Evolutionary conservation across 306 rosid species (phyloP).

Genomic region (Notholithocarpus densiflorus): DNA sequence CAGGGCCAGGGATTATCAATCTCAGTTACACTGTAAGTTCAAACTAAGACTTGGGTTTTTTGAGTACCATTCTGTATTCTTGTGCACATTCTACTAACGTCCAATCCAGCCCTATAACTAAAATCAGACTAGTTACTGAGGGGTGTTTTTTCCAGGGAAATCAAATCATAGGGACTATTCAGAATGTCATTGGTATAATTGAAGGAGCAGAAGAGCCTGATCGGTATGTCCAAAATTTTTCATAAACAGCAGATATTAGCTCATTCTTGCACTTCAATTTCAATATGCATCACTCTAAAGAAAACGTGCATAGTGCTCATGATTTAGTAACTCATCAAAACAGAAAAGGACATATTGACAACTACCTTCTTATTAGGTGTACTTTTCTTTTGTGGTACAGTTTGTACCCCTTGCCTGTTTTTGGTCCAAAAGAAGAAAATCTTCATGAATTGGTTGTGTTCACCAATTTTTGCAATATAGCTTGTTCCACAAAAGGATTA

Average conservation of each 20-base stretch:
- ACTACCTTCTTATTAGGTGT: too few relatives aligned
- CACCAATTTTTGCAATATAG: too few relatives aligned
- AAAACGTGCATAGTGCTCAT: neutral
- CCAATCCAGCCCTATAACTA: neutral
- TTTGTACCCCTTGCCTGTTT: too few relatives aligned
- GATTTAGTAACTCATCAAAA: neutral
- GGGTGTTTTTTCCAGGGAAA: conserved; percentile 46
- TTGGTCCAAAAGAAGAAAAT: too few relatives aligned
- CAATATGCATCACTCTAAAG: neutral
- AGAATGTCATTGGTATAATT: conserved; percentile 67
- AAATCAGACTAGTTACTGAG: neutral
- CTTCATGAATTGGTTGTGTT: too few relatives aligned
- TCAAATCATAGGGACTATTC: conserved; percentile 43
- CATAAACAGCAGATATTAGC: neutral
- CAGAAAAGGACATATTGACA: neutral
- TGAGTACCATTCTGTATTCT: neutral
- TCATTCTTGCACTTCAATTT: neutral
- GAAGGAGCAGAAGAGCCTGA: conserved; percentile 80
- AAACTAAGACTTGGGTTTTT: neutral
- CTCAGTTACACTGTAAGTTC: conserved; percentile 51
- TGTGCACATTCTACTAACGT: neutral
- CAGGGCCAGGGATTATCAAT: conserved; percentile 68
- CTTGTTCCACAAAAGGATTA: too few relatives aligned
- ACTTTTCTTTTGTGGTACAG: too few relatives aligned
- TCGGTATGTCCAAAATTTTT: conserved; percentile 35